Base-by-base conservation (phyloP, 2,329 filamentous ascomycete genomes). In the Microcera coccophila region DNA sequence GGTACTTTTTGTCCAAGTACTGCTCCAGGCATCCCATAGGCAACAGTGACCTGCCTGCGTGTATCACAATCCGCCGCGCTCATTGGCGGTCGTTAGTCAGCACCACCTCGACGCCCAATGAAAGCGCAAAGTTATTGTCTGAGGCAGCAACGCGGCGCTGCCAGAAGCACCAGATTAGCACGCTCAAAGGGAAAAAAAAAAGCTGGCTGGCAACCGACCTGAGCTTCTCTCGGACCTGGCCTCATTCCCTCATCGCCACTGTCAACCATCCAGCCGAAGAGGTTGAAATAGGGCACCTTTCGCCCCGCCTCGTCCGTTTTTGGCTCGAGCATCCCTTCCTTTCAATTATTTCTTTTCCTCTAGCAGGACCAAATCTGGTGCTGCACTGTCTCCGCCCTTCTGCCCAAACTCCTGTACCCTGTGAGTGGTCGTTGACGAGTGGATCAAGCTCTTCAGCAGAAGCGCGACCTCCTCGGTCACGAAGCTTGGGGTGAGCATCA, bases 71-170 rank as follows among this genome's bases (percentile, higher is more conserved):
- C 19, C 4, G n/a, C 18, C 3, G 1, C 28, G 48, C 28, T 60
- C 41, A 66, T 66, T 66, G 62, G 64, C 24, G 10, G 5, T 4
- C 8, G 4, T 39, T 57, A 58, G 55, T 60, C 53, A 61, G 51
- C 55, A 41, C 14, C 11, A 26, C 5, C 14, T 3, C 26, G 36
- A 5, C 41, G 36, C 42, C 63, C 63, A 64, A 64, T 64, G 45
- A 56, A 53, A 48, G n/a, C 38, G 24, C 44, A 39, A 53, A 58
- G 39, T 62, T 59, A 33, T 57, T 57, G 61, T 61, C 61, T 64
- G 62, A 65, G 62, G 63, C 62, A 65, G 57, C 62, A 64, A 62
- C 50, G 41, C 52, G 56, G 48, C 54, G 48, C 48, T 39, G 48
- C 41, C 39, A 36, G 38, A 21, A 31, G 22, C 37, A 38, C 18